Percentiles rank a stretch among this genome's conserved stretches.
Evolutionary conservation across 2,329 filamentous ascomycete species (phyloP).

Genomic region (Lecanicillium sp.): DNA sequence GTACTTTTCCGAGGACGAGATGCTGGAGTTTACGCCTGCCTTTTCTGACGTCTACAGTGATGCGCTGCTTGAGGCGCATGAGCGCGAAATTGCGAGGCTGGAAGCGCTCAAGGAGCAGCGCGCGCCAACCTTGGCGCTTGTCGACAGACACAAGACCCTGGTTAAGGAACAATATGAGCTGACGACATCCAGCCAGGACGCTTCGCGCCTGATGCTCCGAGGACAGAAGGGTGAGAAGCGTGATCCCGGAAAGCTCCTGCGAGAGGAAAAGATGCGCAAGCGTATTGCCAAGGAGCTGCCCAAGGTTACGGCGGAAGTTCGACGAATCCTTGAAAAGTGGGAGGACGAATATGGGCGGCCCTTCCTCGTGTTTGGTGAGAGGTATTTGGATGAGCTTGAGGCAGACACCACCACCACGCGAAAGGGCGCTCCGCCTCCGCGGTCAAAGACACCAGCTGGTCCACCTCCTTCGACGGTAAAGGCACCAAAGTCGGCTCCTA

Average conservation of each 20-base stretch:
- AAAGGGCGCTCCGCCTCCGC: conserved; percentile 39
- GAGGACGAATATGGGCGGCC: conserved; percentile 91
- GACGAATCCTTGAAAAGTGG: conserved; percentile 74
- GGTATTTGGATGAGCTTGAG: conserved; percentile 66
- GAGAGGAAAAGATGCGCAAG: conserved; percentile 98
- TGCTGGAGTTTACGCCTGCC: conserved; percentile 94
- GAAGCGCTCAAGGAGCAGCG: conserved; percentile 81
- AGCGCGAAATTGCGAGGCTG: conserved; percentile 78
- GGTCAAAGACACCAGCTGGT: conserved; percentile 70
- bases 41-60: conserved; percentile 98
- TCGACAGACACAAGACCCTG: conserved; percentile 76
- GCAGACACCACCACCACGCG: conserved; percentile 58
- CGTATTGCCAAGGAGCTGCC: conserved; percentile 92
- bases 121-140: conserved; percentile 69
- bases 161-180: conserved; percentile 83
- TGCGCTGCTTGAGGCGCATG: conserved; percentile 87
- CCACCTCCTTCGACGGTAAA: conserved; percentile 41
- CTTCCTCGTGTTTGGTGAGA: conserved; percentile 86
- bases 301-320: conserved; percentile 79
- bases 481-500: conserved; percentile 24
- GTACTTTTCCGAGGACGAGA: conserved; percentile 96
- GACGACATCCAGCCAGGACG: conserved; percentile 85
- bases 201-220: conserved; percentile 83
- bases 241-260: conserved; percentile 84
- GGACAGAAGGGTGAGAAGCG: conserved; percentile 90